A percentile compares a stretch with the other conserved stretches of the same genome.
Evolutionary conservation across 352 stramenopile species (phyloP).

Genomic region (Phytophthora fragariae): DNA sequence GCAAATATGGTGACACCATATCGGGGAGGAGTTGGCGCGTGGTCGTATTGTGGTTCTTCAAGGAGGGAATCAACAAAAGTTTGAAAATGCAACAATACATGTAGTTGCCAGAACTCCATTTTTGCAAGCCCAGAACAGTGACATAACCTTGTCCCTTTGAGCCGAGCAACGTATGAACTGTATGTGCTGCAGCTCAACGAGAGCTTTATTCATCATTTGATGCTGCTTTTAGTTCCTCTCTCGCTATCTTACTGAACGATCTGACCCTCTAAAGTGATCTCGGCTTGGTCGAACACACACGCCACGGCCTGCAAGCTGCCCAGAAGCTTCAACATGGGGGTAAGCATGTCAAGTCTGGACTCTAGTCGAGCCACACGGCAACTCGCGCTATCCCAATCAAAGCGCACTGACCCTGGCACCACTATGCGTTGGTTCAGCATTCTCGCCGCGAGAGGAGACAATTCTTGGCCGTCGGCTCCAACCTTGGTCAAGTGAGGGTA

Average conservation of each 20-base stretch:
- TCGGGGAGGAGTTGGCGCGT: too few species aligned
- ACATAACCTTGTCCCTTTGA: too few species aligned
- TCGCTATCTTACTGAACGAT: not conserved
- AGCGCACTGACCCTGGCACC: constrained; percentile 6
- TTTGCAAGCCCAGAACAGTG: too few species aligned
- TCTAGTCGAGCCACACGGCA: constrained; percentile 13
- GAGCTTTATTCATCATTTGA: too few species aligned
- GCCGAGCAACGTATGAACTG: too few species aligned
- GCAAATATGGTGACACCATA: too few species aligned
- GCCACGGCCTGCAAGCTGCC: constrained; percentile 20
- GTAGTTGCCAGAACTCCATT: too few species aligned
- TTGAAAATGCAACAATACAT: too few species aligned
- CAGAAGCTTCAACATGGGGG: constrained; percentile 12
- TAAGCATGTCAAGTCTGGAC: constrained; percentile 17
- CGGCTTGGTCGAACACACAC: constrained; percentile 7
- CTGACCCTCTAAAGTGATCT: constrained; percentile 13
- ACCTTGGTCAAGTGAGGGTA: constrained; percentile 8
- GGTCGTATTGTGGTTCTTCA: too few species aligned
- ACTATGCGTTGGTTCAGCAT: constrained; percentile 15
- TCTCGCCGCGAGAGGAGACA: not conserved
- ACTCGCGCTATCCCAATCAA: constrained; percentile 12
- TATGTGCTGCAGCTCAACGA: too few species aligned
- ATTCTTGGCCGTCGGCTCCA: not conserved
- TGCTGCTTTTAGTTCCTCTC: not conserved
- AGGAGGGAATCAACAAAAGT: too few species aligned